Evolutionary conservation across 495 filamentous ascomycete genomes (phyloP).

Genomic region (Aspergillus baeticus): DNA sequence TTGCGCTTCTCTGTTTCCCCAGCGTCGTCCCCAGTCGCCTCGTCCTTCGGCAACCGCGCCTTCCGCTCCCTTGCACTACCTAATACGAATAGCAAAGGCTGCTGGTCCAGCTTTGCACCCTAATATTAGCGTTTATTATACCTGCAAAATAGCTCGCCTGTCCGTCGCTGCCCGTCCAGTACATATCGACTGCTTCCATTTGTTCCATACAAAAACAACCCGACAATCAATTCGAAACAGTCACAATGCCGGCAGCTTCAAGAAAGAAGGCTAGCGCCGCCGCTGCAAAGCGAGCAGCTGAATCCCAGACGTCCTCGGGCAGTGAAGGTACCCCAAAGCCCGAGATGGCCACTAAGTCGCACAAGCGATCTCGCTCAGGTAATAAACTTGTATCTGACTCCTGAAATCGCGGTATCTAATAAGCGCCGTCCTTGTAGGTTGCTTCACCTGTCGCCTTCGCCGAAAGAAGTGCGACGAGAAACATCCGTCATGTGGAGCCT

Average conservation of each 20-base stretch:
- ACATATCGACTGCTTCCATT: not conserved
- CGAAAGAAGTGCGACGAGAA: slow-evolving; percentile 98
- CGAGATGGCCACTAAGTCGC: slow-evolving; percentile 73
- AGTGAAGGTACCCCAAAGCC: slow-evolving; percentile 24
- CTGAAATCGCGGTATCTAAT: not conserved
- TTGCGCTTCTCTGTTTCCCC: slow-evolving; percentile 13
- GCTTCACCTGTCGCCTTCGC: slow-evolving; percentile 93
- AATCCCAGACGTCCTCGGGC: slow-evolving; percentile 19
- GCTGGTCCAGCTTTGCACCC: slow-evolving; percentile 29
- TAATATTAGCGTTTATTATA: slow-evolving; percentile 15
- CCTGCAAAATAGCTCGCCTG: slow-evolving; percentile 11
- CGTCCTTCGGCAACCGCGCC: slow-evolving; percentile 23
- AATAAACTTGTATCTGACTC: slow-evolving; percentile 30
- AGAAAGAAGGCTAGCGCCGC: slow-evolving; percentile 20
- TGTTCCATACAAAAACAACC: not conserved
- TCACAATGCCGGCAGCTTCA: slow-evolving; percentile 23
- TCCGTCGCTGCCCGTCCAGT: slow-evolving; percentile 12
- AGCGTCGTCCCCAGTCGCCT: slow-evolving; percentile 20
- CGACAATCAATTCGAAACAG: not conserved
- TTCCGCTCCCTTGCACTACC: slow-evolving; percentile 24
- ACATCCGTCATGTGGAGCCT: slow-evolving; percentile 80
- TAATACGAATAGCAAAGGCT: slow-evolving; percentile 29
- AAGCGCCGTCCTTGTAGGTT: slow-evolving; percentile 55
- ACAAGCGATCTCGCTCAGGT: slow-evolving; percentile 93
- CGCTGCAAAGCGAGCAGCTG: slow-evolving; percentile 15